These are phyloP conservation scores for Vitrella brassicaformis DNA, from an alignment of 73 alveolate species.

Conservation along the genomic window DNA sequence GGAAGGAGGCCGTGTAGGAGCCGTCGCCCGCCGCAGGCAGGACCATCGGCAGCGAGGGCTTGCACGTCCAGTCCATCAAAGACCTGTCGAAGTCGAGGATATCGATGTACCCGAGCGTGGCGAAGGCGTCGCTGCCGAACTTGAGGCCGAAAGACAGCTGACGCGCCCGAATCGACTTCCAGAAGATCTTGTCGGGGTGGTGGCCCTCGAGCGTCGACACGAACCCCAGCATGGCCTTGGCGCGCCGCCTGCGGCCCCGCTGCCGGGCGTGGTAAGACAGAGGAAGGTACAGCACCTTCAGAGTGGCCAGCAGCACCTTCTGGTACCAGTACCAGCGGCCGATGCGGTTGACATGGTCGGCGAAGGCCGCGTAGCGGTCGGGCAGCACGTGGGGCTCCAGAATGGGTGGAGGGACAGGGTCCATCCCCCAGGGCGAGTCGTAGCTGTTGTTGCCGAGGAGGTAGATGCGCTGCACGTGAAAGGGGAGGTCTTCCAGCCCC, in stretches of 20 bases:
- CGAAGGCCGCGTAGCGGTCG: neutral
- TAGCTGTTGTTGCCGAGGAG: neutral
- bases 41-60: neutral
- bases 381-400: neutral
- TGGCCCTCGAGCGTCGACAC: neutral
- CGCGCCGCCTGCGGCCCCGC: neutral
- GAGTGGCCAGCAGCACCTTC: neutral
- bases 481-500: neutral
- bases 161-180: neutral
- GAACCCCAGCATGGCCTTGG: neutral
- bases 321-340: neutral
- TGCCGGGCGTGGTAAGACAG: neutral
- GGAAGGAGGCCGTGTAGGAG: neutral
- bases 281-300: neutral
- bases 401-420: neutral
- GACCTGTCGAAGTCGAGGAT: neutral
- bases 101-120: neutral
- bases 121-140: neutral
- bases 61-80: neutral
- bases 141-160: neutral
- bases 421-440: neutral
- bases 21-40: neutral
- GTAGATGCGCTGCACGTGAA: neutral
- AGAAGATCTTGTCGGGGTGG: neutral
- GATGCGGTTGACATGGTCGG: neutral